Conservation (phyloP, 2,329 filamentous ascomycete species). For the Sporothrix pallida region DNA sequence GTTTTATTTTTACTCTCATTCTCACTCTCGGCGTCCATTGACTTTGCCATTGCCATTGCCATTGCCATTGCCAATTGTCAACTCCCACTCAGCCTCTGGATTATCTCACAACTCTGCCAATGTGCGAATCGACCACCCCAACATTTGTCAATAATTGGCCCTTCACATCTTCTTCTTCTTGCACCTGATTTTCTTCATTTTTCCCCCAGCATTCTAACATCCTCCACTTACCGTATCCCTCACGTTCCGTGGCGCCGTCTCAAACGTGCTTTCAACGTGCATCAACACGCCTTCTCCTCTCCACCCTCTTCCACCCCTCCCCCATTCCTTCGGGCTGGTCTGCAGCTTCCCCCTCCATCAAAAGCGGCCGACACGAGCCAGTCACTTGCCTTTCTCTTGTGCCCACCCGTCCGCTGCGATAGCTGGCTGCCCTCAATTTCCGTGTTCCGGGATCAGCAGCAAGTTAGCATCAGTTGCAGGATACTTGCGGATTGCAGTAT, state of each 20-base stretch:
- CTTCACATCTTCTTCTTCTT: not conserved
- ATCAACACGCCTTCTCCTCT: conserved; percentile 16
- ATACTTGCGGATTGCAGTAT: conserved; percentile 25
- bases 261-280: conserved; percentile 32
- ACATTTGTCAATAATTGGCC: not conserved
- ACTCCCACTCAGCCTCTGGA: conserved; percentile 20
- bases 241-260: conserved; percentile 27
- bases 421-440: conserved; percentile 26
- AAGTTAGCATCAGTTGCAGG: conserved; percentile 26
- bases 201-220: conserved; percentile 11
- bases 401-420: conserved; percentile 21
- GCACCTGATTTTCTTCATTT: not conserved
- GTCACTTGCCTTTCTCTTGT: conserved; percentile 8
- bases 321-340: conserved; percentile 32
- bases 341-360: conserved; percentile 22
- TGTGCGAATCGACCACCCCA: not conserved
- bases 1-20: not conserved
- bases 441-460: conserved; percentile 26
- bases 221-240: not conserved
- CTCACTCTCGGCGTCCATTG: not conserved
- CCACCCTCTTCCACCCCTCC: conserved; percentile 21
- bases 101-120: conserved; percentile 1
- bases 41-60: not conserved
- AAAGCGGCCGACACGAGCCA: conserved; percentile 28
- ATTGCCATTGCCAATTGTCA: conserved; percentile 13